Evolutionary conservation across 1,284 basidiomycete species (phyloP).

Genomic region (Moesziomyces parantarcticus): DNA sequence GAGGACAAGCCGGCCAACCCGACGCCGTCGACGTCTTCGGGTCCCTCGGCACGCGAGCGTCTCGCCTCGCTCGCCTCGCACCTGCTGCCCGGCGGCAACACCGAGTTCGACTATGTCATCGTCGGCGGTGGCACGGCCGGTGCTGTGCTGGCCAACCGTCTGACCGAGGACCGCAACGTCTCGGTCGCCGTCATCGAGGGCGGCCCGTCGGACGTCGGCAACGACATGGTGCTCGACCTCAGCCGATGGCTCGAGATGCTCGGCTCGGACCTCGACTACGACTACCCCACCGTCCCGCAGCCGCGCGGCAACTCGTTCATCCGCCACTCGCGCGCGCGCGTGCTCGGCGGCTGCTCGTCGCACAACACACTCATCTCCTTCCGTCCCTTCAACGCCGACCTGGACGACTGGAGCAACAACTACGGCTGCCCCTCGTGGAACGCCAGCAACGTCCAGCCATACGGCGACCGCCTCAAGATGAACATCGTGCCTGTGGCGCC

Average conservation of each 20-base stretch:
- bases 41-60: constrained; percentile 48
- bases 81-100: constrained; percentile 53
- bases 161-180: constrained; percentile 66
- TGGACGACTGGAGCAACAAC: constrained; percentile 66
- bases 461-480: constrained; percentile 67
- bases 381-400: constrained; percentile 67
- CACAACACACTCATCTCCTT: constrained; percentile 69
- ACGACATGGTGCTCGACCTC: constrained; percentile 66
- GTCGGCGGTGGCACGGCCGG: constrained; percentile 67
- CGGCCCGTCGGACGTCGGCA: constrained; percentile 64
- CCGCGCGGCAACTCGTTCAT: constrained; percentile 68
- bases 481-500: constrained; percentile 67
- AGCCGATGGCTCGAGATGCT: constrained; percentile 67
- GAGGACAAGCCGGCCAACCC: constrained; percentile 37
- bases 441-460: constrained; percentile 61
- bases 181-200: constrained; percentile 68
- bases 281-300: constrained; percentile 66
- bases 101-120: constrained; percentile 67
- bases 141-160: constrained; percentile 66
- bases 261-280: constrained; percentile 67
- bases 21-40: constrained; percentile 17
- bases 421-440: constrained; percentile 64
- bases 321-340: constrained; percentile 66
- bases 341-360: constrained; percentile 68
- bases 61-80: constrained; percentile 62